Conservation (phyloP, 768 basidiomycete species). For the Pulveroboletus sp. region DNA sequence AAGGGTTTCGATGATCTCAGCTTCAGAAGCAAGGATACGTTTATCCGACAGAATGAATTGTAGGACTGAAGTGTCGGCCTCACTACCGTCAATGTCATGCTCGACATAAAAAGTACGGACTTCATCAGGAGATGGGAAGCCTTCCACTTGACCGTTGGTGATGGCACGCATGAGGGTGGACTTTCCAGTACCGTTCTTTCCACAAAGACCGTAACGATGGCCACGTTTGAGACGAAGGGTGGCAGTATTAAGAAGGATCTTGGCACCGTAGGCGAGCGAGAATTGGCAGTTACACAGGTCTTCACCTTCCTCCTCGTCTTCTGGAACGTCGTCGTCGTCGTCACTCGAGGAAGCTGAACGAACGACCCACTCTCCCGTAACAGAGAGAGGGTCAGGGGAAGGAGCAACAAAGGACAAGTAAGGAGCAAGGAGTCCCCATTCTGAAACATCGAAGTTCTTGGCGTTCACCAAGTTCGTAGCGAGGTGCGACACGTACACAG, state of each 20-base stretch:
- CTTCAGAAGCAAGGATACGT: slow-evolving; percentile 65
- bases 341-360: slow-evolving; percentile 77
- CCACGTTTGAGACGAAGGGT: slow-evolving; percentile 96
- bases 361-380: slow-evolving; percentile 84
- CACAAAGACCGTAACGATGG: slow-evolving; percentile 97
- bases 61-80: slow-evolving; percentile 86
- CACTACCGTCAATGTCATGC: slow-evolving; percentile 96
- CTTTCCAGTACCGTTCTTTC: slow-evolving; percentile 98
- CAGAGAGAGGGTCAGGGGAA: slow-evolving; percentile 58
- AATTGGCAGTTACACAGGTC: slow-evolving; percentile 99
- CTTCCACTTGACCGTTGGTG: slow-evolving; percentile 94
- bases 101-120: slow-evolving; percentile 99
- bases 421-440: slow-evolving; percentile 80
- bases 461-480: slow-evolving; percentile 83
- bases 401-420: slow-evolving; percentile 67
- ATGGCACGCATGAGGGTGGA: slow-evolving; percentile 92
- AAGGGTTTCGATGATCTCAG: slow-evolving; percentile 76
- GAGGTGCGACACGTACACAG: slow-evolving; percentile 69
- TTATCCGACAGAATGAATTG: slow-evolving; percentile 84
- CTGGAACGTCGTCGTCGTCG: slow-evolving; percentile 61
- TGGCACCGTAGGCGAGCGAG: slow-evolving; percentile 97
- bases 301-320: slow-evolving; percentile 97
- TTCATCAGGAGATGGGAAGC: slow-evolving; percentile 95
- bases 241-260: slow-evolving; percentile 96
- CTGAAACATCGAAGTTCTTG: slow-evolving; percentile 87